phyloP scores from a whole-genome alignment of 148 eudicot genomes.

The Salicornia ramosissima region DNA sequence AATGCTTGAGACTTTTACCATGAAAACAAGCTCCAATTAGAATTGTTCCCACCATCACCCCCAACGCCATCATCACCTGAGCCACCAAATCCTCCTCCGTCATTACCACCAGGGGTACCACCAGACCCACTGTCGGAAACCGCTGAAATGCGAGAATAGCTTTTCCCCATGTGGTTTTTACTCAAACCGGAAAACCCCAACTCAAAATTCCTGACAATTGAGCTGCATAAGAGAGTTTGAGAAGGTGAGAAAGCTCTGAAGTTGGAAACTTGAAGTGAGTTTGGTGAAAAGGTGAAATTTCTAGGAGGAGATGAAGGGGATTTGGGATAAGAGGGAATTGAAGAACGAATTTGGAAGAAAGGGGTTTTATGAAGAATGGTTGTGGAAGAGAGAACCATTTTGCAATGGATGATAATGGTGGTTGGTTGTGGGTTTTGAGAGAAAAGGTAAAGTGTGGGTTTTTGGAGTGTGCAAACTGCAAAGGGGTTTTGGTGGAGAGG shows the following conservation, averaged over 20 bases:
- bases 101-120: conserved; percentile 28
- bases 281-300: conserved; percentile 6
- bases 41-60: conserved; percentile 18
- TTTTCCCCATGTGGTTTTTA: conserved; percentile 21
- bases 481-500: conserved; percentile 5
- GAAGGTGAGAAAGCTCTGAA: conserved; percentile 17
- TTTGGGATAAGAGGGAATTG: conserved; percentile 22
- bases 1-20: conserved; percentile 29
- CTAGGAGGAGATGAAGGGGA: neutral
- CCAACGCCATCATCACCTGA: conserved; percentile 22
- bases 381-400: conserved; percentile 29
- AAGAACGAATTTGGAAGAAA: conserved; percentile 10
- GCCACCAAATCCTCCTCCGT: conserved; percentile 30
- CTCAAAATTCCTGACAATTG: conserved; percentile 9
- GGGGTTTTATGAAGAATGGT: conserved; percentile 19
- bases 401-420: neutral
- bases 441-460: neutral
- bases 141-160: conserved; percentile 36
- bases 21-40: conserved; percentile 34
- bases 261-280: conserved; percentile 19
- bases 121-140: conserved; percentile 39
- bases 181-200: conserved; percentile 14
- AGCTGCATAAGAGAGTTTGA: neutral
- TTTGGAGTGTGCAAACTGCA: neutral
- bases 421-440: neutral